phyloP scores from a whole-genome alignment of 2,329 filamentous ascomycete species.

The Epichloe uncinata region DNA sequence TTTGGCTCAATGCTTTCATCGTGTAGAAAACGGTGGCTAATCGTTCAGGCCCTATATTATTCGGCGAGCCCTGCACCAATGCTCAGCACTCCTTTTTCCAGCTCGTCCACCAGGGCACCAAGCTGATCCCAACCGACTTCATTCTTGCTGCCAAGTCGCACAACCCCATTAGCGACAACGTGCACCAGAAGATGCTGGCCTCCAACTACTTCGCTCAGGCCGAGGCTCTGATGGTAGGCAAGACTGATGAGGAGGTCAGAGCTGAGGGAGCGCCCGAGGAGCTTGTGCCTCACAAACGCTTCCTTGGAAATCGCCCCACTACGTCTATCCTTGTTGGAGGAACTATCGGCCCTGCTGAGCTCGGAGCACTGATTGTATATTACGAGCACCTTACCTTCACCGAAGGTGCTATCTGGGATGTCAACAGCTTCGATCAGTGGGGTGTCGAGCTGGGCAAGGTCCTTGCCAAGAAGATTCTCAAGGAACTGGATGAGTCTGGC shows the following conservation, averaged over 20 bases:
- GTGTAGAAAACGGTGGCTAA: background rate
- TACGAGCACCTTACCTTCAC: slow-evolving; percentile 98
- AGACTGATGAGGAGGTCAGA: slow-evolving; percentile 67
- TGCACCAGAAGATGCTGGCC: slow-evolving; percentile 92
- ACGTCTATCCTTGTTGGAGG: slow-evolving; percentile 84
- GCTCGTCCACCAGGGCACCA: slow-evolving; percentile 96
- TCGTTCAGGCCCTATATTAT: slow-evolving; percentile 61
- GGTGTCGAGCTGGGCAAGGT: slow-evolving; percentile 97
- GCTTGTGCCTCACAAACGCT: slow-evolving; percentile 96
- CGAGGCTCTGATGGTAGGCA: slow-evolving; percentile 83
- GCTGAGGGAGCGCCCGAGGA: slow-evolving; percentile 59
- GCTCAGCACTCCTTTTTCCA: slow-evolving; percentile 99
- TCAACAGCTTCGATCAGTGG: slow-evolving; percentile 99
- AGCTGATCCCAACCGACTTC: slow-evolving; percentile 97
- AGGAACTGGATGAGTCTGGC: slow-evolving; percentile 70
- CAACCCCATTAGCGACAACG: slow-evolving; percentile 84
- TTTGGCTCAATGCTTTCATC: background rate
- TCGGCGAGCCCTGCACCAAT: slow-evolving; percentile 97
- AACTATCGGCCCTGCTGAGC: slow-evolving; percentile 83
- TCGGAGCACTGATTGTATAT: slow-evolving; percentile 93
- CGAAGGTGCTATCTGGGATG: slow-evolving; percentile 96
- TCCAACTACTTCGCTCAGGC: slow-evolving; percentile 87
- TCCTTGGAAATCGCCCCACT: slow-evolving; percentile 93
- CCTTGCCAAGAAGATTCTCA: slow-evolving; percentile 80
- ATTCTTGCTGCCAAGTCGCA: slow-evolving; percentile 92